Evolutionary conservation across 2,329 filamentous ascomycete species (phyloP).

Genomic region (Fusarium sambucinum): DNA sequence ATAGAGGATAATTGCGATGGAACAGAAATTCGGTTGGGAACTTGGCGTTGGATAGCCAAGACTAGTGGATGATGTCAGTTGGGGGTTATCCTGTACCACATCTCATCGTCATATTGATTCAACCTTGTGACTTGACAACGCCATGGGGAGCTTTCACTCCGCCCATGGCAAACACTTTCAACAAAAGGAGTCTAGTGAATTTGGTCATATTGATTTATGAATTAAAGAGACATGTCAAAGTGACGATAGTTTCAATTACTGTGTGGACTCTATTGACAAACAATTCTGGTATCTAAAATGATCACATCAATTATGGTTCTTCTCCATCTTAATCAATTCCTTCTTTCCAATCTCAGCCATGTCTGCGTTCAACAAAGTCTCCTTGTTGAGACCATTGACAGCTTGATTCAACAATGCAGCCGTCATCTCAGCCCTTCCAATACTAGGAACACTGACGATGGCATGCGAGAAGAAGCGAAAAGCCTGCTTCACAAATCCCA

Average conservation of each 20-base stretch:
- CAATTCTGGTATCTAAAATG: not conserved
- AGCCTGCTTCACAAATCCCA: constrained; percentile 12
- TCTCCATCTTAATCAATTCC: constrained; percentile 3
- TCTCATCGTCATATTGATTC: constrained; percentile 10
- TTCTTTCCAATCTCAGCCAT: constrained; percentile 53
- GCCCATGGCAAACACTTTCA: not conserved
- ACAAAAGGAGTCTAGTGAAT: not conserved
- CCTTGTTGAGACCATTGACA: constrained; percentile 60
- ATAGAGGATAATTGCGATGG: not conserved
- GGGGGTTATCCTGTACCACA: not conserved
- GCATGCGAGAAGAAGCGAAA: constrained; percentile 18
- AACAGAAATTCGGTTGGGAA: not conserved
- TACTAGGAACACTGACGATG: constrained; percentile 49
- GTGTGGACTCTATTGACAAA: not conserved
- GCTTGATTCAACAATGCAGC: constrained; percentile 60
- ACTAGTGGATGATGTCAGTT: constrained; percentile 18
- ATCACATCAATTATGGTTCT: not conserved
- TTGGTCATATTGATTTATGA: not conserved
- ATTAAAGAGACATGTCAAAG: not conserved
- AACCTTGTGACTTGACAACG: not conserved
- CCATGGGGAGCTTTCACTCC: not conserved
- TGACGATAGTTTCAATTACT: not conserved
- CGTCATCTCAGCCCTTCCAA: constrained; percentile 55
- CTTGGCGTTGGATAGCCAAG: not conserved
- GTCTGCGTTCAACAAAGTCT: constrained; percentile 59